Conservation (phyloP, 2,329 filamentous ascomycete genomes). For the Fusarium mundagurra region DNA sequence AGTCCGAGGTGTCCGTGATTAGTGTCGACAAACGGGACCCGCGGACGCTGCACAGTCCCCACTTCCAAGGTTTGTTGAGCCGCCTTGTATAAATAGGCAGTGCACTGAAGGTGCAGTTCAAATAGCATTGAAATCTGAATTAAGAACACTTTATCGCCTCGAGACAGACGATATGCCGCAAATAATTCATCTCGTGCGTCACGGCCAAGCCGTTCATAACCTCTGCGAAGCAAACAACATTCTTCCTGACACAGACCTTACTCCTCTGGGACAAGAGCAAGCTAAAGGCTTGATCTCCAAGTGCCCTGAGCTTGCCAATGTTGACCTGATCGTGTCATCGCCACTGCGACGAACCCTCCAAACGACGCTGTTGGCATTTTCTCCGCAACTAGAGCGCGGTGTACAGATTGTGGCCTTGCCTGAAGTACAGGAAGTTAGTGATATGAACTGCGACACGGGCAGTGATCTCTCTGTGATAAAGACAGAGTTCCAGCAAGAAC, state of each 20-base stretch:
- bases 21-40: not conserved
- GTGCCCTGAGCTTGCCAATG: not conserved
- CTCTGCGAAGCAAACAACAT: not conserved
- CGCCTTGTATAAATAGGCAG: not conserved
- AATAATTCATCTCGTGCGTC: not conserved
- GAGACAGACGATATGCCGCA: not conserved
- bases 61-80: fast-evolving
- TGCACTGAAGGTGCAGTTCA: fast-evolving
- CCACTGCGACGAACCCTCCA: not conserved
- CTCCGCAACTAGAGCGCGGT: not conserved
- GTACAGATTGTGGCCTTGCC: not conserved
- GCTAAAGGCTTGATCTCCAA: not conserved
- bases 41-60: not conserved
- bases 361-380: not conserved
- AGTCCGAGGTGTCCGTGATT: not conserved
- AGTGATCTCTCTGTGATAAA: not conserved
- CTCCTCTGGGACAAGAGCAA: not conserved
- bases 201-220: not conserved
- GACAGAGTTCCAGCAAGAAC: not conserved
- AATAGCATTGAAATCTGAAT: fast-evolving
- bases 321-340: not conserved
- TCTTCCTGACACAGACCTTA: not conserved
- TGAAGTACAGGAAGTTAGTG: not conserved
- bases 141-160: fast-evolving
- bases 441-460: not conserved